Evolutionary conservation across 345 rosid genomes (phyloP), one percentile per base, ranked within the genome.

Genomic region (Cardamine resedifolia): DNA sequence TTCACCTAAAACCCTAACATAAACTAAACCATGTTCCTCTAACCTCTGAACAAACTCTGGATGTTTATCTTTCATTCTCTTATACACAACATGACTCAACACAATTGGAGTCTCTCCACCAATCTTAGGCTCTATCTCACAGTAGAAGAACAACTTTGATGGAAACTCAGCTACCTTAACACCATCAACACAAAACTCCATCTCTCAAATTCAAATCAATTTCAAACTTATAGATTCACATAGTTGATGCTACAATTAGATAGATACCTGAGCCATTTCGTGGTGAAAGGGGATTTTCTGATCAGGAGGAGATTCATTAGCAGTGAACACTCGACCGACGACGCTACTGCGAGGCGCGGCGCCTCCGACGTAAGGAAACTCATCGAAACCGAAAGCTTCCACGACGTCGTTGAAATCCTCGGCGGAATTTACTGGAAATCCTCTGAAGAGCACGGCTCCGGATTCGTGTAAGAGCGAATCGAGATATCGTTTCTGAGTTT

Each of bases 251-350:
- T 23, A 23, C 24, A 23, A 23, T 23, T 23, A 23, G 24, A 23
- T n/a, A n/a, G n/a, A n/a, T n/a, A n/a, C 98, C 94, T 89, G 98
- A 58, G 94, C 91, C 98, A 93, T 90, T 73, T 93, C 97, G 50
- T 93, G 98, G 82, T 94, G 96, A 65, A 91, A 94, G 11, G 88
- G 91, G 41, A 94, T 94, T 69, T 89, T 89, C 76, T 91, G 95
- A 34, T 91, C 92, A n/a, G 92, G 91, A 0, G 97, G 97, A 58
- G 97, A 88, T 63, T 94, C 98, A 48, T 94, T 94, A 57, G 98
- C 90, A 1, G 98, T 94, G 75, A 86, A 94, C 36, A 94, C 92
- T 47, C 92, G 86, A 30, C 97, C 97, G n/a, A 91, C 80, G 48
- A 94, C 87, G 77, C 87, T 87, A 19, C 81, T 81, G 10, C 96